A percentile compares a stretch with the other conserved stretches of the same genome.
Evolutionary conservation across 805 yeast genomes (phyloP).

Genomic region (Yarrowia yakushimensis): DNA sequence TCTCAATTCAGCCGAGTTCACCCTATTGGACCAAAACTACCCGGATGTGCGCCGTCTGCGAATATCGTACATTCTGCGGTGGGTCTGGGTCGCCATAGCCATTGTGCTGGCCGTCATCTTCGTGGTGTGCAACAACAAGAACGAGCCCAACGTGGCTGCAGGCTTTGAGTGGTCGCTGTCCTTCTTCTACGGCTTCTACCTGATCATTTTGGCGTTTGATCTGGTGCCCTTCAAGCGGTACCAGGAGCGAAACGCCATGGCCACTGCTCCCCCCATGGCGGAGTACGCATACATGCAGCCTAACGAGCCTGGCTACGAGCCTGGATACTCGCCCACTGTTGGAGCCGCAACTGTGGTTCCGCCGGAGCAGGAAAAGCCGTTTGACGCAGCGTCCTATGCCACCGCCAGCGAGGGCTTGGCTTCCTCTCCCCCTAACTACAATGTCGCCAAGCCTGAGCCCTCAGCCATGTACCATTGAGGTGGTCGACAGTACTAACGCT

Average conservation of each 20-base stretch:
- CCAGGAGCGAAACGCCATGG: conserved; percentile 1
- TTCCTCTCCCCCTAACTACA: neutral
- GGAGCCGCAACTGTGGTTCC: neutral
- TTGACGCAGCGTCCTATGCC: conserved; percentile 5
- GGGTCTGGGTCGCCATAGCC: conserved; percentile 64
- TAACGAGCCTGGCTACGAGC: neutral
- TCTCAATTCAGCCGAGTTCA: conserved; percentile 46
- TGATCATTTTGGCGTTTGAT: conserved; percentile 63
- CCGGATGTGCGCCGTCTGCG: conserved; percentile 37
- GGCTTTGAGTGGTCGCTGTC: conserved; percentile 81
- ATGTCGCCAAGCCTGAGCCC: conserved; percentile 11
- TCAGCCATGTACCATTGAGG: conserved; percentile 12
- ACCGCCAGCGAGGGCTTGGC: conserved; percentile 1
- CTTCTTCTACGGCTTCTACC: conserved; percentile 76
- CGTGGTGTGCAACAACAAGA: conserved; percentile 40
- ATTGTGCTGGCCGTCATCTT: conserved; percentile 66
- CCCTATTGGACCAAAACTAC: conserved; percentile 47
- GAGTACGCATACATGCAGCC: conserved; percentile 16
- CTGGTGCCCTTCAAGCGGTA: conserved; percentile 46
- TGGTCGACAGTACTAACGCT: no score
- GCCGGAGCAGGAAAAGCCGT: conserved; percentile 5
- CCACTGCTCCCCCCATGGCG: neutral
- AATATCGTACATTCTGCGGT: conserved; percentile 49
- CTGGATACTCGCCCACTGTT: conserved; percentile 6
- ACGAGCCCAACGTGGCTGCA: conserved; percentile 48